phyloP scores from a whole-genome alignment of 352 stramenopile genomes.

The Globisporangium barbulae region DNA sequence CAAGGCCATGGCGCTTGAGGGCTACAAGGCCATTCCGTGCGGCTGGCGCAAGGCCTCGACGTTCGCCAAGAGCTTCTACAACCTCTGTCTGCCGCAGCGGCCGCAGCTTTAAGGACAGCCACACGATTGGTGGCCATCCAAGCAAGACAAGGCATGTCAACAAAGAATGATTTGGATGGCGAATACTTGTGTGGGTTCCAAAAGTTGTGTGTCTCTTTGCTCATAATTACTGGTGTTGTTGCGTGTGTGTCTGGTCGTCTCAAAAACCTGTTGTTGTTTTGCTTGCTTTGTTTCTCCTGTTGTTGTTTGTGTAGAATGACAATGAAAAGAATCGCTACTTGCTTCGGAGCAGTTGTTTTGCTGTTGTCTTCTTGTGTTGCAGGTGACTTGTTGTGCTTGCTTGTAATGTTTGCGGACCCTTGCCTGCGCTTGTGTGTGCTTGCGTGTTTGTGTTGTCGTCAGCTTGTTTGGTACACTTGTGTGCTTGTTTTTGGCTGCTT shows the following conservation, averaged over 20 bases:
- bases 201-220: background rate
- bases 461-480: background rate
- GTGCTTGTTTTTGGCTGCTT: background rate
- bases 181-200: conserved; percentile 1
- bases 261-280: background rate
- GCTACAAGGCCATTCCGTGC: conserved; percentile 71
- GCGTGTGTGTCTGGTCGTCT: too few relatives aligned
- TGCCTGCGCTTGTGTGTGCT: background rate
- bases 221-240: background rate
- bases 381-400: background rate
- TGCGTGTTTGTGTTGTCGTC: background rate
- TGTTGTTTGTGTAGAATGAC: conserved; percentile 2
- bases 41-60: conserved; percentile 58
- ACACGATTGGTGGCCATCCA: too few relatives aligned
- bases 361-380: background rate
- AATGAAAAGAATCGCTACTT: background rate
- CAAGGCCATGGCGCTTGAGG: conserved; percentile 64
- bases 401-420: background rate
- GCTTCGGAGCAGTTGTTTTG: background rate
- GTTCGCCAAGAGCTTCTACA: conserved; percentile 76
- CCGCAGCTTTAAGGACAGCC: conserved; percentile 7
- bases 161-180: background rate
- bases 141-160: background rate
- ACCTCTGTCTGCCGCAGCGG: conserved; percentile 64
- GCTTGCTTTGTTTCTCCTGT: background rate